A percentile compares a stretch with the other conserved stretches of the same genome.
These are phyloP conservation scores for Leccinum sublutescens DNA, from an alignment of 768 basidiomycete species.

Conservation along the genomic window DNA sequence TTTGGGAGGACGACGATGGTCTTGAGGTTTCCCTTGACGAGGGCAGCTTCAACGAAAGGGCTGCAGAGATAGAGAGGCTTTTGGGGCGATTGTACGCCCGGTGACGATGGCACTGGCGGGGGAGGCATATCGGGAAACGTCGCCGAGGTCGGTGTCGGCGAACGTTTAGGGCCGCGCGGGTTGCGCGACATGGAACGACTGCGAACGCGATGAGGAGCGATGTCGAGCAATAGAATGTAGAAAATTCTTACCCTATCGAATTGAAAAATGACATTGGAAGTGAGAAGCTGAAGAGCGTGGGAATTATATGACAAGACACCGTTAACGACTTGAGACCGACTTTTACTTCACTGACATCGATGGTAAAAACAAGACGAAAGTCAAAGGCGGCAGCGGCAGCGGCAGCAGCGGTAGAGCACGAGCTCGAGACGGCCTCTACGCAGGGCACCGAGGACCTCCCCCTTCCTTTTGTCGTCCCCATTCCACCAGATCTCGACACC, in stretches of 20 bases:
- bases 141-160: slow-evolving; percentile 72
- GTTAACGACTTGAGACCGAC: too few species aligned
- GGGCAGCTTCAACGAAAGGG: slow-evolving; percentile 91
- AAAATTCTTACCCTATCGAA: slow-evolving; percentile 62
- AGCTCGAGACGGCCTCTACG: slow-evolving; percentile 34
- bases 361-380: slow-evolving; percentile 60
- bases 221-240: background rate
- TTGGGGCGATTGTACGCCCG: slow-evolving; percentile 20
- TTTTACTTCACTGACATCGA: slow-evolving; percentile 8
- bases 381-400: slow-evolving; percentile 45
- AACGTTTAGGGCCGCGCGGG: slow-evolving; percentile 67
- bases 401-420: slow-evolving; percentile 24
- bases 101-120: slow-evolving; percentile 41
- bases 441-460: slow-evolving; percentile 37
- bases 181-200: slow-evolving; percentile 77
- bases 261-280: slow-evolving; percentile 73
- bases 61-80: slow-evolving; percentile 89
- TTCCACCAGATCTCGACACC: slow-evolving; percentile 69
- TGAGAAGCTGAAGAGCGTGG: slow-evolving; percentile 11
- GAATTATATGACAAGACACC: slow-evolving; percentile 8
- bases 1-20: slow-evolving; percentile 96
- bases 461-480: slow-evolving; percentile 34
- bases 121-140: slow-evolving; percentile 49
- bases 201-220: slow-evolving; percentile 2
- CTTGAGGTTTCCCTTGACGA: slow-evolving; percentile 98